A percentile compares a stretch with the other conserved stretches of the same genome.
These are phyloP conservation scores for Parmelia sp. DNA, from an alignment of 495 filamentous ascomycete species.

Conservation along the genomic window DNA sequence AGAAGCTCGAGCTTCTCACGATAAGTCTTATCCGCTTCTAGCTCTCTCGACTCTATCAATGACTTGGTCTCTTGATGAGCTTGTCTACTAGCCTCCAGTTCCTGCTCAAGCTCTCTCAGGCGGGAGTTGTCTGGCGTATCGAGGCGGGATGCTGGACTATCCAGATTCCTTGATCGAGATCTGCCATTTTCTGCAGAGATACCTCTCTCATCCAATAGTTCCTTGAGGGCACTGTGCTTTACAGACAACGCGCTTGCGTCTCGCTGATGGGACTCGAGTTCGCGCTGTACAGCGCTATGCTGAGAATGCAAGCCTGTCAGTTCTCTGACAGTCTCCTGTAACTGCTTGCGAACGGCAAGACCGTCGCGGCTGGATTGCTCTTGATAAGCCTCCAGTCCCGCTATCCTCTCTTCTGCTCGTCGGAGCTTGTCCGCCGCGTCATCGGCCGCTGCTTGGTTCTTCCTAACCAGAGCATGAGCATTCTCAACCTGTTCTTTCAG, in stretches of 20 bases:
- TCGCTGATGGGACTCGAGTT: conserved; percentile 73
- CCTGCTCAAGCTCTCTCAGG: conserved; percentile 83
- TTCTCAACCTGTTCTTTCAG: conserved; percentile 73
- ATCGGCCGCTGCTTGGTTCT: conserved; percentile 88
- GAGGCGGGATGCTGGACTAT: conserved; percentile 67
- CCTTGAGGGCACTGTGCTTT: conserved; percentile 88
- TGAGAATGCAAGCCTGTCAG: conserved; percentile 66
- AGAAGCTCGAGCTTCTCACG: conserved; percentile 87
- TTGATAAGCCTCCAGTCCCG: conserved; percentile 91
- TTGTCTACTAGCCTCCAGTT: conserved; percentile 68
- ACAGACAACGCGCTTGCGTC: conserved; percentile 83
- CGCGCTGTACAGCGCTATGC: conserved; percentile 70
- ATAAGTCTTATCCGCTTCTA: conserved; percentile 78
- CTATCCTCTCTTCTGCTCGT: conserved; percentile 90
- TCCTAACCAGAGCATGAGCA: conserved; percentile 71
- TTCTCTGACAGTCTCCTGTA: conserved; percentile 77
- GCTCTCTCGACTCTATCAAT: conserved; percentile 65
- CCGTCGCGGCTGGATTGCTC: conserved; percentile 93
- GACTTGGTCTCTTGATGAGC: conserved; percentile 78
- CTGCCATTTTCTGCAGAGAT: conserved; percentile 50
- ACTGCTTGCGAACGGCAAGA: conserved; percentile 77
- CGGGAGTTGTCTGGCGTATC: conserved; percentile 73
- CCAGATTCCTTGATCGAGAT: conserved; percentile 52
- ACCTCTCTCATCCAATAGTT: conserved; percentile 82
- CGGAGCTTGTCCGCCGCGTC: conserved; percentile 79